Percentiles rank a stretch among this genome's conserved stretches.
Evolutionary conservation across 2,329 filamentous ascomycete genomes (phyloP).

Genomic region (Verticillium nubilum): DNA sequence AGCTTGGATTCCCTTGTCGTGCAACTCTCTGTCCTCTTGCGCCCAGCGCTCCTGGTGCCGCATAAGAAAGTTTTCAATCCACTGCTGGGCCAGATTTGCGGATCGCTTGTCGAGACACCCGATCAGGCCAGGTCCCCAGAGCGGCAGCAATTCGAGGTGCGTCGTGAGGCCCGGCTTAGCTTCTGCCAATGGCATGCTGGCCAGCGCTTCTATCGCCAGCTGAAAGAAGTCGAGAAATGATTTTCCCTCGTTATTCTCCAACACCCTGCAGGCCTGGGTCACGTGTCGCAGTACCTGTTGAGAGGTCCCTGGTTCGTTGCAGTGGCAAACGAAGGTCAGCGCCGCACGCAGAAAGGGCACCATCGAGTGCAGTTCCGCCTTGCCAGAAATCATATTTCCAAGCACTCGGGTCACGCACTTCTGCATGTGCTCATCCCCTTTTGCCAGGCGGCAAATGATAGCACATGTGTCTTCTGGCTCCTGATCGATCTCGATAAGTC

Average conservation of each 20-base stretch:
- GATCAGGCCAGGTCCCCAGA: constrained; percentile 48
- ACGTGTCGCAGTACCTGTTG: constrained; percentile 37
- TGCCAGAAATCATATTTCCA: constrained; percentile 46
- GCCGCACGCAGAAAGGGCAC: constrained; percentile 55
- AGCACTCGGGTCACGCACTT: constrained; percentile 47
- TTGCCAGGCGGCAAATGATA: constrained; percentile 54
- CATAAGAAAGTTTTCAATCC: neutral
- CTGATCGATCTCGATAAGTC: constrained; percentile 58
- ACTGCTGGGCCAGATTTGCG: neutral
- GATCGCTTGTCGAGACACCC: constrained; percentile 25
- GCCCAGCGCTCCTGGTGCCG: constrained; percentile 15
- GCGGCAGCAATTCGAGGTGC: constrained; percentile 11
- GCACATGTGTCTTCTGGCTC: constrained; percentile 43
- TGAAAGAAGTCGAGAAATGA: constrained; percentile 41
- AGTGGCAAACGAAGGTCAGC: constrained; percentile 44
- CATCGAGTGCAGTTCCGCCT: constrained; percentile 38
- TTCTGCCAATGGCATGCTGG: constrained; percentile 5
- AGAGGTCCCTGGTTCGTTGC: constrained; percentile 25
- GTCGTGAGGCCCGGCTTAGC: neutral
- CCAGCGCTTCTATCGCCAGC: constrained; percentile 20
- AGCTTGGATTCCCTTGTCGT: constrained; percentile 26
- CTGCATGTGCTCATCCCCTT: constrained; percentile 45
- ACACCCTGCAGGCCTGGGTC: constrained; percentile 31
- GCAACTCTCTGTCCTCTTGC: constrained; percentile 22
- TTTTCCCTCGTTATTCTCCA: constrained; percentile 43